A percentile compares a stretch with the other conserved stretches of the same genome.
Conservation (phyloP, 2,329 filamentous ascomycete genomes). For the Stromatinia cepivora region DNA sequence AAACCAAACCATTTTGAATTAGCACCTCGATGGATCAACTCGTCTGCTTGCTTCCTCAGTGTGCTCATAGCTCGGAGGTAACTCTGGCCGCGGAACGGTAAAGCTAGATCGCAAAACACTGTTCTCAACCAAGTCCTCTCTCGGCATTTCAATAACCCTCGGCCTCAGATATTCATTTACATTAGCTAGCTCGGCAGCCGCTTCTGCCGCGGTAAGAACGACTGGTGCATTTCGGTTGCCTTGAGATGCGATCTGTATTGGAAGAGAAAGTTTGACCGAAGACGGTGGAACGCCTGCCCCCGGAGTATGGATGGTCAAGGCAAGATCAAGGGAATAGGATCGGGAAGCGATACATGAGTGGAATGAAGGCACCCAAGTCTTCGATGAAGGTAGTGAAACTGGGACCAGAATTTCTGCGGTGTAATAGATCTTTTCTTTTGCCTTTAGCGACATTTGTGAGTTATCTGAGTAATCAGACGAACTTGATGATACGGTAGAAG, state of each 20-base stretch:
- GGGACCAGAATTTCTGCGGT: slow-evolving; percentile 64
- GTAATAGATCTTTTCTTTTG: slow-evolving; percentile 45
- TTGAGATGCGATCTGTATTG: slow-evolving; percentile 38
- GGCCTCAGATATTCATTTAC: slow-evolving; percentile 37
- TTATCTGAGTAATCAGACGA: slow-evolving; percentile 35
- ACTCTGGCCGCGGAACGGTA: slow-evolving; percentile 24
- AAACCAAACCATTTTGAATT: background rate
- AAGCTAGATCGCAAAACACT: slow-evolving; percentile 30
- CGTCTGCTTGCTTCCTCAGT: slow-evolving; percentile 24
- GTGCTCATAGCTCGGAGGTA: slow-evolving; percentile 39
- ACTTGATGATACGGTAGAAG: slow-evolving; percentile 36
- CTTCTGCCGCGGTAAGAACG: slow-evolving; percentile 29
- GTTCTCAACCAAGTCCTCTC: slow-evolving; percentile 33
- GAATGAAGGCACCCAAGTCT: slow-evolving; percentile 67
- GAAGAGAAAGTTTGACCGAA: slow-evolving; percentile 38
- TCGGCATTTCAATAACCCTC: slow-evolving; percentile 36
- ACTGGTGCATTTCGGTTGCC: slow-evolving; percentile 28
- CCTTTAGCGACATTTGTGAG: slow-evolving; percentile 14
- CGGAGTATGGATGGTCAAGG: slow-evolving; percentile 55
- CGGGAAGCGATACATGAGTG: slow-evolving; percentile 68
- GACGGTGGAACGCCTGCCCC: slow-evolving; percentile 44
- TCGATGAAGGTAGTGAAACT: slow-evolving; percentile 58
- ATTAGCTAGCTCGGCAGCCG: slow-evolving; percentile 36
- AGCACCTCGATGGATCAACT: slow-evolving; percentile 29
- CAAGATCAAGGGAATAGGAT: slow-evolving; percentile 60